Base-by-base conservation (phyloP, 2,329 filamentous ascomycete species). In the Cordyceps cateniannulata region DNA sequence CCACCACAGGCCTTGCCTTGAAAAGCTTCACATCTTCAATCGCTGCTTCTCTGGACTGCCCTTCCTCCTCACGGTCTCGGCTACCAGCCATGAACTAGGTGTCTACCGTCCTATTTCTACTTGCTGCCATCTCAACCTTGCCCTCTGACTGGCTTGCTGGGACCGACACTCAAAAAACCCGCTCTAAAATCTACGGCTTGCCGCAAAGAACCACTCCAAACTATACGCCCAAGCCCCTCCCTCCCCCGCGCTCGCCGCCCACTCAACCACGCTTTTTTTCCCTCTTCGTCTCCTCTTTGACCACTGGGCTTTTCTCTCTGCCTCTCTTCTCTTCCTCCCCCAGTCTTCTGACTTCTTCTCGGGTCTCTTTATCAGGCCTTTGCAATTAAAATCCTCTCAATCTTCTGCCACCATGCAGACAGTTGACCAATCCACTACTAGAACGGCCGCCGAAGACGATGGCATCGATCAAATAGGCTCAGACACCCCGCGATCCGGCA, bases 401-500 rank as follows among this genome's bases (percentile, higher is more conserved):
- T 51, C 32, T 29, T 54, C 35, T 50, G 47, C 69, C 63, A 66
- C 62, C 67, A 77, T 80, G 75, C 73, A 75, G 65, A 74, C 73
- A 71, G 74, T 82, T 84, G 79, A 85, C 80, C 73, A 76, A 69
- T 72, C 73, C 68, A 75, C 71, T 75, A 75, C 71, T 75, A 85
- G 83, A 77, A 77, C 81, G 72, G 75, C 81, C 69, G 74, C 80
- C 63, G 87, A 90, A 67, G 89, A 93, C 71, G 88, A 91, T 73
- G 82, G 80, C 69, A 80, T 81, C 72, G 89, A 93, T 74, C 87
- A 91, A 68, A 88, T 91, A 73, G 90, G 91, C 72, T 90, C 89
- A 74, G 89, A 91, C 69, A 93, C 90, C 59, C 95, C 92, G 69
- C 89, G 92, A 70, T 96, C 93, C 68, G 92, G 93, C 71, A 85